A percentile compares a stretch with the other conserved stretches of the same genome.
Evolutionary conservation across 768 basidiomycete species (phyloP).

Genomic region (Cantharellus anzutake): DNA sequence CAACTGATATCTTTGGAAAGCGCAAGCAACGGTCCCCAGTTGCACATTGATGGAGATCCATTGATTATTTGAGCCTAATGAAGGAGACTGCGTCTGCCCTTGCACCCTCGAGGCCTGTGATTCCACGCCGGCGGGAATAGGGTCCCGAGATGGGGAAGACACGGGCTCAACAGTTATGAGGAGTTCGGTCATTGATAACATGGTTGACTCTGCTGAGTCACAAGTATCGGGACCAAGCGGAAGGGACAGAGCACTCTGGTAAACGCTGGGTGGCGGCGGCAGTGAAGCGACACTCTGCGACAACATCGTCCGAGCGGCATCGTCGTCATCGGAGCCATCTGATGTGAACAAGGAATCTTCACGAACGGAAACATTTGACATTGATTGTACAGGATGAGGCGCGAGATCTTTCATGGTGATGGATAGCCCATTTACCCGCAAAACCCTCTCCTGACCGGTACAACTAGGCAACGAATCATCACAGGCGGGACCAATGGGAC

Average conservation of each 20-base stretch:
- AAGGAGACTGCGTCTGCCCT: too few relatives aligned
- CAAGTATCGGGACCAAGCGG: conserved; percentile 6
- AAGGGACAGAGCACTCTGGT: conserved; percentile 49
- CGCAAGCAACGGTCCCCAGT: conserved; percentile 34
- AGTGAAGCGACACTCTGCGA: conserved; percentile 54
- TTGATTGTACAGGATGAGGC: conserved; percentile 9
- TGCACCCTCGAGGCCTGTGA: too few relatives aligned
- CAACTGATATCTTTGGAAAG: conserved; percentile 14
- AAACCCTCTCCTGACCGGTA: conserved; percentile 22
- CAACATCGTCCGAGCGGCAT: conserved; percentile 29
- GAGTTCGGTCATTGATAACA: neutral
- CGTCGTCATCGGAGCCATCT: conserved; percentile 8
- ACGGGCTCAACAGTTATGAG: neutral
- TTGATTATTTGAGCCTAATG: too few relatives aligned
- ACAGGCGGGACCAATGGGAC: conserved; percentile 2
- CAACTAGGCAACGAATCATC: neutral
- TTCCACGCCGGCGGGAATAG: too few relatives aligned
- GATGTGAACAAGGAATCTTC: neutral
- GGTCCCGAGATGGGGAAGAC: too few relatives aligned
- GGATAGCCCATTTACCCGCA: conserved; percentile 37
- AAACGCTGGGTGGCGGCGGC: conserved; percentile 45
- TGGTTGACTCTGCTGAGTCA: neutral
- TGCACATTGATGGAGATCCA: neutral
- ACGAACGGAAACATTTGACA: neutral
- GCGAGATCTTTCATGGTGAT: conserved; percentile 32